Conservation (phyloP, 2,329 filamentous ascomycete species). For the Colletotrichum sp. region DNA sequence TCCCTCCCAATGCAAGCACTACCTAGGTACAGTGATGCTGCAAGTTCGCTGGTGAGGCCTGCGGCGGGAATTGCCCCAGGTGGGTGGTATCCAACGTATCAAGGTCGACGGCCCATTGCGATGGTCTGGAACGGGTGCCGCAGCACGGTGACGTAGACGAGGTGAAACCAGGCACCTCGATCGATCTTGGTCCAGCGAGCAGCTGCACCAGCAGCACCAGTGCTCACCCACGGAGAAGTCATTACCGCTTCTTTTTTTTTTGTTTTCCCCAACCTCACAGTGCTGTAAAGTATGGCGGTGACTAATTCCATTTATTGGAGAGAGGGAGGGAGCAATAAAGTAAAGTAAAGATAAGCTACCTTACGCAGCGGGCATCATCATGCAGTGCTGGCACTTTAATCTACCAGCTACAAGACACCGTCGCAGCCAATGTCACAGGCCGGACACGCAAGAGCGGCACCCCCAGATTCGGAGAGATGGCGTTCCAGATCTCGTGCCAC, state of each 20-base stretch:
- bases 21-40: neutral
- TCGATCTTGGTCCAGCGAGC: neutral
- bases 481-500: neutral
- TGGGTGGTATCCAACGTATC: neutral
- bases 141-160: slow-evolving; percentile 18
- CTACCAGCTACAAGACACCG: neutral
- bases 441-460: neutral
- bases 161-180: neutral
- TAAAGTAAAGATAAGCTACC: neutral
- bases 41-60: neutral
- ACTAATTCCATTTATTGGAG: neutral
- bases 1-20: neutral
- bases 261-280: neutral
- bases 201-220: no score
- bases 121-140: neutral
- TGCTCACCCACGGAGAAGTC: neutral
- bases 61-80: neutral
- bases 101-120: neutral
- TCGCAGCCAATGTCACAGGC: neutral
- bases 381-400: neutral
- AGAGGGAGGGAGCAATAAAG: neutral
- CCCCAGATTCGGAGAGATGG: neutral
- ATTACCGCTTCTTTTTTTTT: neutral
- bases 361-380: neutral
- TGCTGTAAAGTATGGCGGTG: neutral